Evolutionary conservation across 2,329 filamentous ascomycete species (phyloP), one percentile per base, ranked within the genome.

Genomic region (Colletotrichum incanum): DNA sequence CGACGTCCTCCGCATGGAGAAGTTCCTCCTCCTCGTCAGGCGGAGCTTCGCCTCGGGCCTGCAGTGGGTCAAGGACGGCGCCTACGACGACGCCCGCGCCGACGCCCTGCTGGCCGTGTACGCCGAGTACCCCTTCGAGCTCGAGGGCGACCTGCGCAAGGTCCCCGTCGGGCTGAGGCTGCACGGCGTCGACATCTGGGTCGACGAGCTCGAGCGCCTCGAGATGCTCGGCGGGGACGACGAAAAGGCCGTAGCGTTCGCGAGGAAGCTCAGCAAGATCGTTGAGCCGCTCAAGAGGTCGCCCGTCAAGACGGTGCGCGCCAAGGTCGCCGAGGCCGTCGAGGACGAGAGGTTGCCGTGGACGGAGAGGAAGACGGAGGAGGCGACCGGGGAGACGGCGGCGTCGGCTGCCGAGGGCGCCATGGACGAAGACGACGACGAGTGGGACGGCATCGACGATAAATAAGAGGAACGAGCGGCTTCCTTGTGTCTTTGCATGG

Each of bases 171-270:
- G 96, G 0, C 80, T 99, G 80, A 86, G 94, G 74, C 91, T 97
- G 81, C 96, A 99, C 82, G 89, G 95, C 18, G 82, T 97, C 74
- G 96, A 99, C 84, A 89, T 98, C 65, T 98, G 93, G 90, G 89
- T 97, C 11, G 96, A 98, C 81, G 95, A 98, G 86, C 82, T 95
- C 77, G 93, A 95, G 82, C 92, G 91, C 78, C 89, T 91, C 43
- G 89, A 91, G 65, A 85, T 89, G 45, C 76, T 91, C 28, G 76
- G 67, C 16, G 82, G 83, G 45, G 83, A 82, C 14, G 82, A 78
- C 5, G 77, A 78, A 7, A 77, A 77, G 39, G 83, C 81, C 26
- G 81, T 80, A 58, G 82, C 83, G 50, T 90, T 93, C 49, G 77
- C 92, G 31, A 83, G 86, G 67, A 79, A 78, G 41, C 74, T 94